These are phyloP conservation scores for Scopulariopsis brevicaulis DNA, from an alignment of 2,329 filamentous ascomycete genomes.

Conservation along the genomic window DNA sequence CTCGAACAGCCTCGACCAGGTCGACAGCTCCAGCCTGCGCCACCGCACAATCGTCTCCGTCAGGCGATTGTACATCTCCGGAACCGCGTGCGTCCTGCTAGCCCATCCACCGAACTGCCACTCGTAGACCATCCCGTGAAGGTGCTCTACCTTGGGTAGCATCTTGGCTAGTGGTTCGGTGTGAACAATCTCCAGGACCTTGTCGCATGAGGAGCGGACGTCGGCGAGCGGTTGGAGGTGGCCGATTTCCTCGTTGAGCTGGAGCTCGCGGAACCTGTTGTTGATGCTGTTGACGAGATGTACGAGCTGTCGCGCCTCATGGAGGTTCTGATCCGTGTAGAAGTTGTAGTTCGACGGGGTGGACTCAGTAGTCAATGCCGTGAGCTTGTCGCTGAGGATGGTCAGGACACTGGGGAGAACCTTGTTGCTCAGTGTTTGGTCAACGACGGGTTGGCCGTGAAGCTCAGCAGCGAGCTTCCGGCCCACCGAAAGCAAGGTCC, in stretches of 20 bases:
- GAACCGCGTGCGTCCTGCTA: slow-evolving; percentile 64
- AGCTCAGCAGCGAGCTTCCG: slow-evolving; percentile 20
- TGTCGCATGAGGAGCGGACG: slow-evolving; percentile 63
- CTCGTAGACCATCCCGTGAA: slow-evolving; percentile 77
- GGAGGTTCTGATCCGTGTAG: slow-evolving; percentile 70
- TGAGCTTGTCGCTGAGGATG: slow-evolving; percentile 49
- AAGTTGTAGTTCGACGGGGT: slow-evolving; percentile 62
- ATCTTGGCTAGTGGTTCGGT: slow-evolving; percentile 78
- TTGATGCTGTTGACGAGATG: slow-evolving; percentile 57
- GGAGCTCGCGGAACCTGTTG: slow-evolving; percentile 60
- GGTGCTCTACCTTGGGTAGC: slow-evolving; percentile 74
- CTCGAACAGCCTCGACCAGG: slow-evolving; percentile 83
- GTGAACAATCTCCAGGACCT: slow-evolving; percentile 64
- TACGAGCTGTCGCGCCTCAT: slow-evolving; percentile 65
- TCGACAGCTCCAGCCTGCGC: slow-evolving; percentile 82
- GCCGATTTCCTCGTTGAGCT: slow-evolving; percentile 51
- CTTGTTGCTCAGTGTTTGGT: slow-evolving; percentile 30
- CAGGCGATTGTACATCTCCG: slow-evolving; percentile 60
- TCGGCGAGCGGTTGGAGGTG: slow-evolving; percentile 70
- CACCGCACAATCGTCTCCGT: slow-evolving; percentile 77
- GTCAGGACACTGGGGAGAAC: slow-evolving; percentile 59
- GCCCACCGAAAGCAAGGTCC: slow-evolving; percentile 30
- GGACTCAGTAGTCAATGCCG: slow-evolving; percentile 21
- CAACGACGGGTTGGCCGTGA: slow-evolving; percentile 10
- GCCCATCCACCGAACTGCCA: slow-evolving; percentile 87